Evolutionary conservation across 495 filamentous ascomycete species (phyloP), one percentile per base, ranked within the genome.

Genomic region (Trichoderma gamsii): DNA sequence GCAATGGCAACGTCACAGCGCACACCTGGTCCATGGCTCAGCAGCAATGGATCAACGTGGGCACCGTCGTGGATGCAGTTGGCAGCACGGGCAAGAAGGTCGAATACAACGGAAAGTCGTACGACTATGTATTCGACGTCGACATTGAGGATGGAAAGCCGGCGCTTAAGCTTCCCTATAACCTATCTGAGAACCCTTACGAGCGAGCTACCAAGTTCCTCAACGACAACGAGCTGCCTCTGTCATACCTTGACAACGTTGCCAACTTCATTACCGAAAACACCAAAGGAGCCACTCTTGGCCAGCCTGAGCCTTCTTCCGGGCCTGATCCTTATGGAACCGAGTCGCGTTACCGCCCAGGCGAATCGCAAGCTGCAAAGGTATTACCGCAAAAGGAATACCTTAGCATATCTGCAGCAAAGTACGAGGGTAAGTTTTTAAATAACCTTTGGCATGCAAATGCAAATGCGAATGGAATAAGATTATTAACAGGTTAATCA

Each of bases 41-140:
- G 69, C 75, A 80, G 41, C 73, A 80, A 72, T 99, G 95, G 95
- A 84, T 91, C 65, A 89, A 88, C 68, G 88, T 99, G 3, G 95
- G 95, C 64, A 97, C 92, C 0, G 96, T 98, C 18, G 95, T 99
- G 21, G 93, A 96, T 68, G 87, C 92, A 3, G 89, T 88, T 43
- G 94, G 89, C 41, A 95, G 92, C 74, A 91, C 87, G 69, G 89
- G 90, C 4, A 83, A 83, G 61, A 86, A 86, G 75, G 81, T 83
- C n/a, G 79, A 89, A 52, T 90, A 93, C 73, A 76, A 88, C 2
- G 96, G 96, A 27, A 87, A 93, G 75, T 91, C 97, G 67, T 99
- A 96, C 75, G 96, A 99, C 72, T 97, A 91, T 75, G 96, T 99
- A 64, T 99, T 98, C 71, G 94, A 98, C 74, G 95, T 99, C 32